phyloP scores from a whole-genome alignment of 2,329 filamentous ascomycete genomes.

The Penicillium sp. region DNA sequence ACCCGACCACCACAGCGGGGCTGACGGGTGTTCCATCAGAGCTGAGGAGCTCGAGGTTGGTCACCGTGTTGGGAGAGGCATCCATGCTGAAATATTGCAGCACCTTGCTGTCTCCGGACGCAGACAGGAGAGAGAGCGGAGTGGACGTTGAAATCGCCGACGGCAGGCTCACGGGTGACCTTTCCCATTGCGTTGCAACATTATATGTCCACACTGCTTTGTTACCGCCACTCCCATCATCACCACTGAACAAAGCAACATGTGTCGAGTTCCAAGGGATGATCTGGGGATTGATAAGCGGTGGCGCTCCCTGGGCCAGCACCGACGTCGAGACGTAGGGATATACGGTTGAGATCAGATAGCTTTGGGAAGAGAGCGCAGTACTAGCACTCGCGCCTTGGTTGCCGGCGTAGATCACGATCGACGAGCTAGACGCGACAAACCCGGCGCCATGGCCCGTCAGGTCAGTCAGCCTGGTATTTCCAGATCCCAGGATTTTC shows the following conservation, averaged over 20 bases:
- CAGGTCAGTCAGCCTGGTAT: constrained; percentile 67
- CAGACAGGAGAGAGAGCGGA: constrained; percentile 68
- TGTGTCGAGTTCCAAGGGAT: constrained; percentile 72
- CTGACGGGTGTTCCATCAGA: constrained; percentile 57
- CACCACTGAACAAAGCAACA: constrained; percentile 75
- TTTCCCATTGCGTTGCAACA: constrained; percentile 61
- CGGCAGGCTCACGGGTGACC: constrained; percentile 67
- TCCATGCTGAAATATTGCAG: constrained; percentile 78
- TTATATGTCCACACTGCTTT: constrained; percentile 74
- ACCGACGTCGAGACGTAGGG: constrained; percentile 68
- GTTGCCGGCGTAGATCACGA: constrained; percentile 80
- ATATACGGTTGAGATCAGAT: constrained; percentile 67
- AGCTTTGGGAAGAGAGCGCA: constrained; percentile 69
- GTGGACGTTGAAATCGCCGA: constrained; percentile 63
- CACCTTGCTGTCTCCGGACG: constrained; percentile 75
- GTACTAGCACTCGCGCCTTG: constrained; percentile 64
- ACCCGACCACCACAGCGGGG: constrained; percentile 54
- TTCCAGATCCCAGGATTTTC: constrained; percentile 58
- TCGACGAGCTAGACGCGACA: constrained; percentile 68
- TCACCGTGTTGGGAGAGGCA: constrained; percentile 73
- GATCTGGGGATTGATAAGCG: constrained; percentile 70
- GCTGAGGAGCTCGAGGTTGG: constrained; percentile 68
- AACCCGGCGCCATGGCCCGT: constrained; percentile 76
- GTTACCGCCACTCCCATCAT: constrained; percentile 55
- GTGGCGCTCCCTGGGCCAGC: constrained; percentile 60